A percentile compares a stretch with the other conserved stretches of the same genome.
Conservation (phyloP, 164 flowering plant species). For the Umbellularia californica region DNA sequence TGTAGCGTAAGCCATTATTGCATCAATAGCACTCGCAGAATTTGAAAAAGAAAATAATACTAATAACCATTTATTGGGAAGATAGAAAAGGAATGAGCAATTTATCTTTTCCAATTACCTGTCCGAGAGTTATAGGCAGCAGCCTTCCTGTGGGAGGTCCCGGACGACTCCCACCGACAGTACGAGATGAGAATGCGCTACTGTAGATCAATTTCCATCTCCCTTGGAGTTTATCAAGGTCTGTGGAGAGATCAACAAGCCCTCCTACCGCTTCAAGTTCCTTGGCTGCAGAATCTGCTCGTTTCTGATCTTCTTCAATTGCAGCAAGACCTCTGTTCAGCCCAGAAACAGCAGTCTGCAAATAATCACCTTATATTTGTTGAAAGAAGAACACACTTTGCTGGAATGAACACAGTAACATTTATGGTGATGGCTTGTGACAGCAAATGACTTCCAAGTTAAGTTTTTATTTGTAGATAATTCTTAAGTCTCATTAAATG, state of each 20-base stretch:
- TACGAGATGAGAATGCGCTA: slow-evolving; percentile 91
- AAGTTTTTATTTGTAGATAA: too few species aligned
- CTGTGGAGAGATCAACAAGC: slow-evolving; percentile 57
- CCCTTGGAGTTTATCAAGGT: slow-evolving; percentile 83
- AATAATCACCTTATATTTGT: slow-evolving; percentile 11
- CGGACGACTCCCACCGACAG: slow-evolving; percentile 96
- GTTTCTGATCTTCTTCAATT: slow-evolving; percentile 59
- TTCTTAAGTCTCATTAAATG: too few species aligned
- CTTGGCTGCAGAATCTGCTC: slow-evolving; percentile 79
- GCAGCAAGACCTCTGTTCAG: slow-evolving; percentile 92
- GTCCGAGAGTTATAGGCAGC: slow-evolving; percentile 90
- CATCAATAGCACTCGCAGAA: neutral
- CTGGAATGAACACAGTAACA: neutral
- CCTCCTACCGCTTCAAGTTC: slow-evolving; percentile 79
- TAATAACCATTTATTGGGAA: neutral
- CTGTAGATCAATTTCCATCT: slow-evolving; percentile 90
- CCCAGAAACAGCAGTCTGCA: slow-evolving; percentile 87
- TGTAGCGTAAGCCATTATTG: neutral
- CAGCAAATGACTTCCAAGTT: neutral
- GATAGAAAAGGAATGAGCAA: neutral
- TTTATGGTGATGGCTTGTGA: neutral
- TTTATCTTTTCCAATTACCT: slow-evolving; percentile 32
- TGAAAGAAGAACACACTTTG: slow-evolving; percentile 4
- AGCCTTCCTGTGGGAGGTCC: slow-evolving; percentile 91
- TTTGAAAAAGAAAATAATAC: neutral